Evolutionary conservation across 2,329 filamentous ascomycete genomes (phyloP), one percentile per base, ranked within the genome.

Genomic region (Fusarium brachygibbosum): DNA sequence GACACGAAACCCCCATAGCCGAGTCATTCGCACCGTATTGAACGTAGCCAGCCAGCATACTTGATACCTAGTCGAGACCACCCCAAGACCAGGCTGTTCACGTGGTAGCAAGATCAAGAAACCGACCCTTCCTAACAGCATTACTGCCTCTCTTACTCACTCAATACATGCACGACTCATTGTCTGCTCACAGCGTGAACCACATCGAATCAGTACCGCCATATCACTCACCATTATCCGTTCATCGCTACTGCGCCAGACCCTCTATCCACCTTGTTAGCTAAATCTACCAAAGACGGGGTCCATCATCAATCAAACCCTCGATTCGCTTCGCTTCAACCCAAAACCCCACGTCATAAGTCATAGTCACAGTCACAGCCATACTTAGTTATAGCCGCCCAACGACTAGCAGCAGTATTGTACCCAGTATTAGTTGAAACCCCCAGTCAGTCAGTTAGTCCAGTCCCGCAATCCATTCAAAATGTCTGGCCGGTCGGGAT

Each of bases 401-500:
- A 56, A 63, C 57, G 38, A 63, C 61, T 46, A 68, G 58, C 57
- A 68, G 53, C 57, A 19, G 48, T 37, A 13, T 37, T 50, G 48
- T 50, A 38, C 48, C 48, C 32, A 37, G 23, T 50, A 50, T 50
- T 50, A 50, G 32, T 50, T 38, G 34, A 58, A 68, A 21, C 59
- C 46, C 40, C 46, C 34, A 46, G 31, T 28, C 46, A 35, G 21
- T 13, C 46, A 49, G 17, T 35, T 21, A 25, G 46, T 25, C 13
- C 48, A 38, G 55, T 57, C 51, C 46, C 65, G 48, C 56, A 37
- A 37, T 53, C 31, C 37, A 45, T 56, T 52, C 68, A 59, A 50
- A 58, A 79, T 79, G 78, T 78, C 77, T 65, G 77, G 75, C 65
- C 73, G 78, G 63, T 74, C 76, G 58, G 74, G 75, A 46, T 64